phyloP scores from a whole-genome alignment of 2,329 filamentous ascomycete species.

The Cercospora sp. region DNA sequence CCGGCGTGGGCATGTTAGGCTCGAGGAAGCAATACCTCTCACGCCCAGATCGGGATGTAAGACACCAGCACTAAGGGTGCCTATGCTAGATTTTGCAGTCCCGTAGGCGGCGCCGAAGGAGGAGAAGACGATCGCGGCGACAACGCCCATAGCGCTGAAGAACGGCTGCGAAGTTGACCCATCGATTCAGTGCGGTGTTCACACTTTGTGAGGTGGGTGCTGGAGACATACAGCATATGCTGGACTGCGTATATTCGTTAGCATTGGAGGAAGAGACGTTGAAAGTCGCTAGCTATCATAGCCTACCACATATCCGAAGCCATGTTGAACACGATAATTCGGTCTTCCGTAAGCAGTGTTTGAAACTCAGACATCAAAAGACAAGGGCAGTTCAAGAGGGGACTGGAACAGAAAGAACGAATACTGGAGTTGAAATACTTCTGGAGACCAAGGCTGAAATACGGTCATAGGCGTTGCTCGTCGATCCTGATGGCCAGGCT shows the following conservation, averaged over 20 bases:
- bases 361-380: neutral
- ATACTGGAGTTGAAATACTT: neutral
- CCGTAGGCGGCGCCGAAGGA: constrained; percentile 24
- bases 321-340: neutral
- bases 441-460: neutral
- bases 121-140: constrained; percentile 25
- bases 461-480: neutral
- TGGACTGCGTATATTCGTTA: neutral
- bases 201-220: neutral
- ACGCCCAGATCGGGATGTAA: constrained; percentile 24
- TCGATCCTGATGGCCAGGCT: neutral
- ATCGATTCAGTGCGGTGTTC: neutral
- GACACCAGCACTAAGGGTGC: constrained; percentile 17
- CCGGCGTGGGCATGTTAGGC: neutral
- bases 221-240: neutral
- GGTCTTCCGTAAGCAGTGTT: neutral
- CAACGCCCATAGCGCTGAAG: constrained; percentile 25
- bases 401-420: neutral
- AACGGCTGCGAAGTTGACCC: constrained; percentile 15
- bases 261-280: neutral
- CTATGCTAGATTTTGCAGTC: constrained; percentile 23
- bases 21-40: neutral
- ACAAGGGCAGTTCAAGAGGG: neutral
- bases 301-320: constrained; percentile 10
- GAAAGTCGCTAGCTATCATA: neutral